phyloP scores from a whole-genome alignment of 2,329 filamentous ascomycete species.

The Diaporthe velutina region DNA sequence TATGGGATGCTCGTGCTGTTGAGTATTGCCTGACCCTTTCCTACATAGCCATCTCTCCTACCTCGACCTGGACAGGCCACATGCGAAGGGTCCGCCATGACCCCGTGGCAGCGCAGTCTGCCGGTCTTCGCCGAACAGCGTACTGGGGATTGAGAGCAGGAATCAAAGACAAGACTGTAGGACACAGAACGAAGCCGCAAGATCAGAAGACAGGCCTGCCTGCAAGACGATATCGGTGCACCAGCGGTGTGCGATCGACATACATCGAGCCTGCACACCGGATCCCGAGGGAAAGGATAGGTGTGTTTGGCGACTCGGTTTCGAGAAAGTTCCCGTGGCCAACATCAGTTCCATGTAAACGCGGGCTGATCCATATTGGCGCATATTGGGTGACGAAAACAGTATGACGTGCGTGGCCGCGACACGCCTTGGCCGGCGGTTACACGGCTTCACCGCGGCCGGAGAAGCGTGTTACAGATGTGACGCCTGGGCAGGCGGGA shows the following conservation, averaged over 20 bases:
- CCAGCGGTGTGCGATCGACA: neutral
- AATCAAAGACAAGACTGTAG: neutral
- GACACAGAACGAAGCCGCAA: neutral
- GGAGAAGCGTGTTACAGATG: constrained; percentile 20
- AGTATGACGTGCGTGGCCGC: constrained; percentile 27
- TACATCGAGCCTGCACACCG: neutral
- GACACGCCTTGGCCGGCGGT: constrained; percentile 22
- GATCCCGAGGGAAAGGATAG: neutral
- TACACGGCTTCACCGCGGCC: constrained; percentile 30
- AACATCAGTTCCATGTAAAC: neutral
- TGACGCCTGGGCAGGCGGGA: constrained; percentile 5
- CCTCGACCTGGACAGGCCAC: neutral
- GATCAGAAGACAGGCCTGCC: neutral
- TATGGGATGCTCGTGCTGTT: neutral
- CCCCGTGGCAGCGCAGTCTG: neutral
- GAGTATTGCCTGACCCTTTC: neutral
- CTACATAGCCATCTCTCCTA: neutral
- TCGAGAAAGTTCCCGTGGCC: neutral
- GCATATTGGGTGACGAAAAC: constrained; percentile 11
- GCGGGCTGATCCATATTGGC: constrained; percentile 11
- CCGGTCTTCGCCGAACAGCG: constrained; percentile 2
- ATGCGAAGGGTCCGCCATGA: neutral
- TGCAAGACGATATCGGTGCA: neutral
- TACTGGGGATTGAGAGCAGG: neutral
- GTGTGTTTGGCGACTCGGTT: neutral